Base-by-base conservation (phyloP, 1,139 yeast genomes). In the Schwanniomyces etchellsii region DNA sequence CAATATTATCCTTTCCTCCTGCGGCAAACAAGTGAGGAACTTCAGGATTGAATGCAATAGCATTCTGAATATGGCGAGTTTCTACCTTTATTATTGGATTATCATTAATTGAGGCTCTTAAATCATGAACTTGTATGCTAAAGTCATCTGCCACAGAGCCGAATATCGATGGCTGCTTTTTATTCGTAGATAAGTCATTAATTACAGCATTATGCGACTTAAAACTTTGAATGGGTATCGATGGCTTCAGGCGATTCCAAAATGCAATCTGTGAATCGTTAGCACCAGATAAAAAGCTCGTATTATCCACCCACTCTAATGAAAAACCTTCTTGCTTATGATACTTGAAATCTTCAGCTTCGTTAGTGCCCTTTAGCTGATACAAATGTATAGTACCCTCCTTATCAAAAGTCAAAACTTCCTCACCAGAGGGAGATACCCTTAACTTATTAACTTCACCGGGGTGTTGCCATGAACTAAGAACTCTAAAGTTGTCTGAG, bases 121-220 rank as follows among this genome's bases (percentile, higher is more conserved):
- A 54, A 48, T 88, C 96, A 44, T 74, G 81, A 25, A 88, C 58
- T 31, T 74, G 77, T 20, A 88, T 63, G 3, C 75, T 64, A 35
- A 70, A 71, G 48, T 82, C 94, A 48, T 84, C 94, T 5, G 86
- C 69, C 5, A 74, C 89, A 3, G 88, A 75, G 1, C 80, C 93
- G 50, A 84, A 77, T 16, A 81, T 43, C 3, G 64, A 55, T 14
- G 64, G 54, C 30, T 66, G 53, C 29, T 49, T 44, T 26, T 57
- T 54, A 41, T 73, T 78, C 72, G 78, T 74, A 3, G 81, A 58
- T 22, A 78, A 43, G 42, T 73, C 83, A 48, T 77, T 77, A 16
- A 78, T 66, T 2, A 67, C 71, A 1, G 75, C 70, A 6, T 50
- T 42, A 47, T 77, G 82, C 6, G 66, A 49, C 31, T 61, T 59